Evolutionary conservation across 805 yeast species (phyloP).

Genomic region (Myxozyma neotropica): DNA sequence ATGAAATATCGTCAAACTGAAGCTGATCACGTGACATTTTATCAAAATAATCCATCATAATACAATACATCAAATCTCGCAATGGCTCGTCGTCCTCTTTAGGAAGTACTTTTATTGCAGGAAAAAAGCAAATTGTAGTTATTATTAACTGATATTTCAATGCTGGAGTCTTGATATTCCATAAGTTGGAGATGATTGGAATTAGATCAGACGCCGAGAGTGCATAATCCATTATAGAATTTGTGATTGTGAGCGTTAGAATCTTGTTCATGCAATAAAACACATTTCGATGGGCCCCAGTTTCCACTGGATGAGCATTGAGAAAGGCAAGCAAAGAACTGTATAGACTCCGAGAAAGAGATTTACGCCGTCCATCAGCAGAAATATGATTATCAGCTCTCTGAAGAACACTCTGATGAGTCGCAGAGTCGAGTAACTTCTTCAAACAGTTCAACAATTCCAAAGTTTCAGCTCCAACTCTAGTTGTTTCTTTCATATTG

Average conservation of each 20-base stretch:
- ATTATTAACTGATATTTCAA: constrained; percentile 22
- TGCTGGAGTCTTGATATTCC: constrained; percentile 9
- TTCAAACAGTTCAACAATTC: constrained; percentile 41
- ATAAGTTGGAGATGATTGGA: constrained; percentile 11
- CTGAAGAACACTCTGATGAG: neutral
- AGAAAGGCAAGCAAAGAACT: constrained; percentile 13
- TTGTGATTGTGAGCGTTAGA: constrained; percentile 2
- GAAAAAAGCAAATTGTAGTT: constrained; percentile 10
- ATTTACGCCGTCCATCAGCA: neutral
- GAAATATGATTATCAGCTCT: neutral
- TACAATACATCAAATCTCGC: neutral
- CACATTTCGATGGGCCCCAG: constrained; percentile 13
- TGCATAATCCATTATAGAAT: neutral
- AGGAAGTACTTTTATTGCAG: constrained; percentile 6
- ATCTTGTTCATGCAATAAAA: constrained; percentile 13
- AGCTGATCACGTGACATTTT: constrained; percentile 16
- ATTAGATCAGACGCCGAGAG: neutral
- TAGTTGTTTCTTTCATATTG: constrained; percentile 1
- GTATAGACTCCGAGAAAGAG: neutral
- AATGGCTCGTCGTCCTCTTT: constrained; percentile 5
- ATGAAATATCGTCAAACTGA: constrained; percentile 17
- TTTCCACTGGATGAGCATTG: constrained; percentile 9
- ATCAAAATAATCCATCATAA: constrained; percentile 19
- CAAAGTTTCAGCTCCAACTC: constrained; percentile 40
- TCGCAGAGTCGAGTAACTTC: constrained; percentile 9